Conservation (phyloP, 495 filamentous ascomycete species). For the Penicillium subrubescens region DNA sequence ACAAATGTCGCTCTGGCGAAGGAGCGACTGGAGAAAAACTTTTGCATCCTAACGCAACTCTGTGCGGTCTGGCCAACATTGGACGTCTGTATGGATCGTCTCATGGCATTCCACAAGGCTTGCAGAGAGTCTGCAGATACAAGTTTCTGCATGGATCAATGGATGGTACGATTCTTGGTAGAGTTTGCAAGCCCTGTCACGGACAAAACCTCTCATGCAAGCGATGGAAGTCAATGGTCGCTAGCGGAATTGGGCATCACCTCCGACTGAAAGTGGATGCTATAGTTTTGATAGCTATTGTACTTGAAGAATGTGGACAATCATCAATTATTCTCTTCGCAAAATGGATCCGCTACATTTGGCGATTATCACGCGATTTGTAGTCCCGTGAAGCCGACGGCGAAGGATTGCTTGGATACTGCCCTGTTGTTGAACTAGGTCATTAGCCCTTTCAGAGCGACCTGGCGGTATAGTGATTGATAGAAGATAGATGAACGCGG, state of each 20-base stretch:
- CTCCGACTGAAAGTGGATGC: neutral
- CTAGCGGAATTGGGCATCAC: neutral
- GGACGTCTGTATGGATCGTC: slow-evolving; percentile 33
- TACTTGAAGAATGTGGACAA: too few relatives aligned
- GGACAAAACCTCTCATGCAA: neutral
- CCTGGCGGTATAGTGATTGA: too few relatives aligned
- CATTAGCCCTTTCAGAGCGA: too few relatives aligned
- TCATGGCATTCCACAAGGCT: slow-evolving; percentile 41
- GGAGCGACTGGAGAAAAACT: slow-evolving; percentile 41
- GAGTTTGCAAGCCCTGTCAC: slow-evolving; percentile 29
- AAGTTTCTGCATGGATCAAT: slow-evolving; percentile 40
- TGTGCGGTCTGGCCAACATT: slow-evolving; percentile 40
- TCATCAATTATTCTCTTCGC: too few relatives aligned
- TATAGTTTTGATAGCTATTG: too few relatives aligned
- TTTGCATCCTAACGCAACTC: slow-evolving; percentile 37
- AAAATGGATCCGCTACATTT: too few relatives aligned
- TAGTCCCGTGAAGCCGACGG: too few relatives aligned
- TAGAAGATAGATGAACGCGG: too few relatives aligned
- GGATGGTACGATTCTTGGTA: slow-evolving; percentile 44
- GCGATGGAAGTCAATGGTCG: neutral
- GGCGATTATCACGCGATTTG: too few relatives aligned
- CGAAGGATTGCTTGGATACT: too few relatives aligned
- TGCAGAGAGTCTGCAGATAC: slow-evolving; percentile 34
- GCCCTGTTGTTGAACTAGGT: too few relatives aligned
- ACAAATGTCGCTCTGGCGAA: slow-evolving; percentile 24